Percentiles rank a stretch among this genome's conserved stretches.
phyloP scores from a whole-genome alignment of 768 basidiomycete genomes.

The Mycena rosella region DNA sequence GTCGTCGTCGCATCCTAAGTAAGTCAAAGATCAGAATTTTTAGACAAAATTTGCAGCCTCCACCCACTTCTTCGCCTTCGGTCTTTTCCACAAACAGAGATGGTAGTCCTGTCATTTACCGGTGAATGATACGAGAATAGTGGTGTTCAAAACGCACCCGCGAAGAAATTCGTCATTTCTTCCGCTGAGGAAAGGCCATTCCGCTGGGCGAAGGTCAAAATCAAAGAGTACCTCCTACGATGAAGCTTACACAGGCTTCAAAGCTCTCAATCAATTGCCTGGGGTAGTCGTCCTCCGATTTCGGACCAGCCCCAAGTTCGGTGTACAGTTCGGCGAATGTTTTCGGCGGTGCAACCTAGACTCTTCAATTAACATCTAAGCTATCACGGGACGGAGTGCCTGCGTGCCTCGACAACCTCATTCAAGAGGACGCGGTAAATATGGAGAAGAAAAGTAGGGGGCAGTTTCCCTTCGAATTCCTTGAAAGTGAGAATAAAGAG shows the following conservation, averaged over 20 bases:
- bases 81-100: slow-evolving; percentile 70
- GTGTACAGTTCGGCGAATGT: slow-evolving; percentile 63
- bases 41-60: slow-evolving; percentile 12
- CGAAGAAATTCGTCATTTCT: slow-evolving; percentile 74
- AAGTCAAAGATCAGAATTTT: slow-evolving; percentile 11
- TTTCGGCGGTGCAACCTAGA: slow-evolving; percentile 77
- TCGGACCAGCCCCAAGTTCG: slow-evolving; percentile 60
- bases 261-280: slow-evolving; percentile 62
- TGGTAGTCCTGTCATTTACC: slow-evolving; percentile 58
- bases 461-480: slow-evolving; percentile 67
- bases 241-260: slow-evolving; percentile 49
- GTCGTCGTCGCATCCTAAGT: slow-evolving; percentile 46
- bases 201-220: slow-evolving; percentile 50
- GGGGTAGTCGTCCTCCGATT: slow-evolving; percentile 56
- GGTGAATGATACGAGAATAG: slow-evolving; percentile 4
- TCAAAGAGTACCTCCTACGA: neutral
- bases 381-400: slow-evolving; percentile 12
- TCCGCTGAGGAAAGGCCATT: slow-evolving; percentile 66
- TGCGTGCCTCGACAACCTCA: slow-evolving; percentile 77
- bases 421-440: slow-evolving; percentile 75
- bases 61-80: slow-evolving; percentile 63
- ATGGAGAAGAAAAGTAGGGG: slow-evolving; percentile 70
- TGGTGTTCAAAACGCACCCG: slow-evolving; percentile 48
- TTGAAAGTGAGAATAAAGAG: slow-evolving; percentile 74
- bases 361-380: slow-evolving; percentile 11